These are phyloP conservation scores for Udeniomyces megalosporus DNA, from an alignment of 768 basidiomycete genomes.

Conservation along the genomic window DNA sequence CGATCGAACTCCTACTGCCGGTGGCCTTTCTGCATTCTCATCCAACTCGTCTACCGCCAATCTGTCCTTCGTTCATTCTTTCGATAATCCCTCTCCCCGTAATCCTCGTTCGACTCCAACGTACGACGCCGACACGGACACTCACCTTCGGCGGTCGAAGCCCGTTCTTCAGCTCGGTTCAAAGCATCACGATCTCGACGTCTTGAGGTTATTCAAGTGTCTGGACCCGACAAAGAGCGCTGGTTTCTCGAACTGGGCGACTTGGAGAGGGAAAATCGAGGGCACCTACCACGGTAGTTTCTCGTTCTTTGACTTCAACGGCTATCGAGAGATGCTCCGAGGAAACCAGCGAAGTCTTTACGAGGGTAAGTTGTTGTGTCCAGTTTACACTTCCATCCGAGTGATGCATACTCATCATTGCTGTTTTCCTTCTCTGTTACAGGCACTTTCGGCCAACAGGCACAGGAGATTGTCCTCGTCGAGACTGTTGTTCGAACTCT, in stretches of 20 bases:
- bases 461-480: not conserved
- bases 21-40: not conserved
- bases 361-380: not conserved
- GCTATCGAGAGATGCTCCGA: slow-evolving; percentile 10
- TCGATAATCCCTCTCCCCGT: not conserved
- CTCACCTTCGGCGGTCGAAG: not conserved
- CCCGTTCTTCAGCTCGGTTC: slow-evolving; percentile 1
- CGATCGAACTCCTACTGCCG: slow-evolving; percentile 2
- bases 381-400: too few relatives aligned
- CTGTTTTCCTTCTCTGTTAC: not conserved
- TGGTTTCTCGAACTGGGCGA: not conserved
- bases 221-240: not conserved
- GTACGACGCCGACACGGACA: not conserved
- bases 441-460: slow-evolving; percentile 8
- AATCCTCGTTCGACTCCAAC: not conserved
- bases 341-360: not conserved
- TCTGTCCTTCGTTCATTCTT: slow-evolving; percentile 1
- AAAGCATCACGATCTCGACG: not conserved
- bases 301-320: slow-evolving; percentile 8
- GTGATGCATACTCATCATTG: not conserved
- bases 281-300: slow-evolving; percentile 6
- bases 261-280: slow-evolving; percentile 5
- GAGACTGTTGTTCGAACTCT: slow-evolving; percentile 1
- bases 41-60: not conserved
- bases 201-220: not conserved